A percentile compares a stretch with the other conserved stretches of the same genome.
These are phyloP conservation scores for Escallonia rubra DNA, from an alignment of 129 eudicot species.

Conservation along the genomic window DNA sequence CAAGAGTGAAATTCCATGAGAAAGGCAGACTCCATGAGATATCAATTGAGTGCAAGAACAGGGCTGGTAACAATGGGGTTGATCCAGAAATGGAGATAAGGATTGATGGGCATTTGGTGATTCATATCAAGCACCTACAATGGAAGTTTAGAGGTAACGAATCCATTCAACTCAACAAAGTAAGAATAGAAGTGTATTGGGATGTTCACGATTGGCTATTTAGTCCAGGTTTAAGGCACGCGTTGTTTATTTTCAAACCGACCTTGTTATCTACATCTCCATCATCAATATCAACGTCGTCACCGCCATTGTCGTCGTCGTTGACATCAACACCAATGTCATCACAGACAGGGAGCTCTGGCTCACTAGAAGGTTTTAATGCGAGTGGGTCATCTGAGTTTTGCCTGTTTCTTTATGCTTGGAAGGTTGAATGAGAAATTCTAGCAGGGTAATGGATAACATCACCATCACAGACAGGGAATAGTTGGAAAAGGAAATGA, in stretches of 20 bases:
- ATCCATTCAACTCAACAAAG: slow-evolving; percentile 39
- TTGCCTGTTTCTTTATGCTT: slow-evolving; percentile 85
- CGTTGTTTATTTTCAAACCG: slow-evolving; percentile 84
- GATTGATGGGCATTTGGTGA: slow-evolving; percentile 70
- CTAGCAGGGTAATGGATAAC: neutral
- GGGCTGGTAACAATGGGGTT: slow-evolving; percentile 18
- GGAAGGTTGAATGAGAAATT: slow-evolving; percentile 63
- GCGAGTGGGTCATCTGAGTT: slow-evolving; percentile 58
- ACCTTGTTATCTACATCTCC: slow-evolving; percentile 22
- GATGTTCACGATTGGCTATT: slow-evolving; percentile 96
- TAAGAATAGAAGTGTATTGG: slow-evolving; percentile 75
- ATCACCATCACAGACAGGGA: slow-evolving; percentile 7
- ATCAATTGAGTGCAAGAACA: slow-evolving; percentile 70
- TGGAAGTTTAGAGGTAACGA: slow-evolving; percentile 96
- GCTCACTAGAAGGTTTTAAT: slow-evolving; percentile 45
- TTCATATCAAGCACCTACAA: slow-evolving; percentile 77
- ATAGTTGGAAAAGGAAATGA: neutral
- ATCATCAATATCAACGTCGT: slow-evolving; percentile 24
- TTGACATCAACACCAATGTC: slow-evolving; percentile 32
- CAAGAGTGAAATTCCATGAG: slow-evolving; percentile 76
- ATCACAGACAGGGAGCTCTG: slow-evolving; percentile 39
- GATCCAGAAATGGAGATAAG: slow-evolving; percentile 90
- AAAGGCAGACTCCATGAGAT: slow-evolving; percentile 70
- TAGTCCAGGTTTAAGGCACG: slow-evolving; percentile 82
- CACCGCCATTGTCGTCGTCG: slow-evolving; percentile 34